Percentiles rank a stretch among this genome's conserved stretches.
Conservation (phyloP, 805 yeast species). For the Wickerhamiella vanderwaltii region DNA sequence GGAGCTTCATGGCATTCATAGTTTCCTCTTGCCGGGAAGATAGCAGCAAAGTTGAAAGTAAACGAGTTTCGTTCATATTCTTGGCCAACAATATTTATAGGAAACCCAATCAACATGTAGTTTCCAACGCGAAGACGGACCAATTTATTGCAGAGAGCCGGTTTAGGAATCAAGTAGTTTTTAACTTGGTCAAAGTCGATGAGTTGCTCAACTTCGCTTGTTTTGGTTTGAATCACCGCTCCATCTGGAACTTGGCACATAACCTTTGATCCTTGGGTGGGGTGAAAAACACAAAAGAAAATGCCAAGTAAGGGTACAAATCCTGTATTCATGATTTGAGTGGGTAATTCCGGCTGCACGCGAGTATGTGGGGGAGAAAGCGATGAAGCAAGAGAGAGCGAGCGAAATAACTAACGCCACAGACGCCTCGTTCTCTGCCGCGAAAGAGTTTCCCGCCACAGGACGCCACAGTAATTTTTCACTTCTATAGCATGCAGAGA, state of each 20-base stretch:
- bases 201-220: slow-evolving; percentile 28
- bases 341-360: neutral
- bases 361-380: neutral
- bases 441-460: too few relatives aligned
- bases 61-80: slow-evolving; percentile 83
- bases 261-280: slow-evolving; percentile 89
- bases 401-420: too few relatives aligned
- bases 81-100: slow-evolving; percentile 65
- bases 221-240: slow-evolving; percentile 28
- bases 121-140: slow-evolving; percentile 60
- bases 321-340: slow-evolving; percentile 32
- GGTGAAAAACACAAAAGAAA: slow-evolving; percentile 87
- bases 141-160: slow-evolving; percentile 73
- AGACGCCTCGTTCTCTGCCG: too few relatives aligned
- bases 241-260: slow-evolving; percentile 83
- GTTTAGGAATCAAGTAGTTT: slow-evolving; percentile 88
- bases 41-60: slow-evolving; percentile 86
- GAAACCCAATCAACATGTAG: slow-evolving; percentile 72
- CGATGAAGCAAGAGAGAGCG: too few relatives aligned
- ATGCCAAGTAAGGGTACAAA: slow-evolving; percentile 81
- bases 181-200: slow-evolving; percentile 77
- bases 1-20: slow-evolving; percentile 79
- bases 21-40: slow-evolving; percentile 71
- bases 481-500: neutral
- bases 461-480: neutral